A percentile compares a stretch with the other conserved stretches of the same genome.
Evolutionary conservation across 2,329 filamentous ascomycete species (phyloP).

Genomic region (Calonectria montana): DNA sequence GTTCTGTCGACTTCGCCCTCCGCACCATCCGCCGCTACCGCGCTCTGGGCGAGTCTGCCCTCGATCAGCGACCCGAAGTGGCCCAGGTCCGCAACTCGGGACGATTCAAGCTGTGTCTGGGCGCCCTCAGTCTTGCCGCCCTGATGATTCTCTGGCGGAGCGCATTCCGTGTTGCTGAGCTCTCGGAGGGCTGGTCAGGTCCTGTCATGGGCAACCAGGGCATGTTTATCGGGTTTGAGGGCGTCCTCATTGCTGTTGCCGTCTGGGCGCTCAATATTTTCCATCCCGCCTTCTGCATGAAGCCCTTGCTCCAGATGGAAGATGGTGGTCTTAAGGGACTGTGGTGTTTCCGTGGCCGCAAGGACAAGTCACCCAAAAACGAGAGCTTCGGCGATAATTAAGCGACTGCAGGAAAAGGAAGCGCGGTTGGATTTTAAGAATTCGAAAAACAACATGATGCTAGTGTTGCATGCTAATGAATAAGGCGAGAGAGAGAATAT

Average conservation of each 20-base stretch:
- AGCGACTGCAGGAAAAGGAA: neutral
- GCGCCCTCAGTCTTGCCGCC: slow-evolving; percentile 67
- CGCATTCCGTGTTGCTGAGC: slow-evolving; percentile 74
- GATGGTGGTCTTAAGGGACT: slow-evolving; percentile 41
- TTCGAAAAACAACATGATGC: neutral
- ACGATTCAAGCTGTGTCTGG: slow-evolving; percentile 65
- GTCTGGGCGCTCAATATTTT: slow-evolving; percentile 57
- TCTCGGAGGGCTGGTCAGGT: slow-evolving; percentile 72
- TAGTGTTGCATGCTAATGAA: neutral
- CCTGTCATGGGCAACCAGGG: slow-evolving; percentile 65
- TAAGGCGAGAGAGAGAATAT: neutral
- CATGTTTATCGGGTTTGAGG: slow-evolving; percentile 70
- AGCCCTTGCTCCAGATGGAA: slow-evolving; percentile 41
- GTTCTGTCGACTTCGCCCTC: slow-evolving; percentile 62
- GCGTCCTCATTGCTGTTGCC: slow-evolving; percentile 62
- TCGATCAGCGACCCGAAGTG: slow-evolving; percentile 52
- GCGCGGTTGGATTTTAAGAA: neutral
- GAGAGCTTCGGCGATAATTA: slow-evolving; percentile 28
- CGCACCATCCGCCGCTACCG: slow-evolving; percentile 52
- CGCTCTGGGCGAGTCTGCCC: slow-evolving; percentile 46
- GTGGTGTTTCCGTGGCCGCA: slow-evolving; percentile 40
- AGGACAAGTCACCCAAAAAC: slow-evolving; percentile 9
- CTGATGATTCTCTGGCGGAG: slow-evolving; percentile 72
- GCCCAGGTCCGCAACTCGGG: slow-evolving; percentile 52
- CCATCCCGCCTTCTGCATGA: slow-evolving; percentile 43